Percentiles rank a stretch among this genome's conserved stretches.
Evolutionary conservation across 768 basidiomycete genomes (phyloP).

Genomic region (Boletus tylopilopsis): DNA sequence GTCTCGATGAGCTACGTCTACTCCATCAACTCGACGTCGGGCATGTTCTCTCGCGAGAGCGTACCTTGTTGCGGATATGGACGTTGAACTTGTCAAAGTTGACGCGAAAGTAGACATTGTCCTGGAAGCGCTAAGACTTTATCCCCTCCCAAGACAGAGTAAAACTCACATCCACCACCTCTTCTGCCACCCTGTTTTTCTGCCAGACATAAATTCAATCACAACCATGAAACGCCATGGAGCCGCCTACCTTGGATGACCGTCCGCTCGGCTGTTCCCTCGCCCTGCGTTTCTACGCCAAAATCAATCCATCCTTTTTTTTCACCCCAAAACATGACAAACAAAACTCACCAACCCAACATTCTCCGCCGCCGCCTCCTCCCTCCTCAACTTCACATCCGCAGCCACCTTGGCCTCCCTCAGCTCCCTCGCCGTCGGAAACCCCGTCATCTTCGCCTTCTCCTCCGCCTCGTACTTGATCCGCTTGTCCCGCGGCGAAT

Average conservation of each 20-base stretch:
- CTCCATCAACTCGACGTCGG: conserved; percentile 11
- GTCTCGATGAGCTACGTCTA: conserved; percentile 64
- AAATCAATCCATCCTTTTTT: conserved; percentile 21
- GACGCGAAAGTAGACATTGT: conserved; percentile 74
- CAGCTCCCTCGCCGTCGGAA: conserved; percentile 79
- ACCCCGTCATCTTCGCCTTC: conserved; percentile 65
- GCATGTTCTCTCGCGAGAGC: conserved; percentile 16
- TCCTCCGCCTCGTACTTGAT: conserved; percentile 81
- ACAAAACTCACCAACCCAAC: conserved; percentile 59
- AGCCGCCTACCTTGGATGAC: conserved; percentile 48
- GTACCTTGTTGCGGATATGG: conserved; percentile 81
- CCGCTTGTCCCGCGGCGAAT: conserved; percentile 75
- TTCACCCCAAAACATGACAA: background rate
- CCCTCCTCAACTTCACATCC: conserved; percentile 55
- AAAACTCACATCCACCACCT: conserved; percentile 62
- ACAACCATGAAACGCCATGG: background rate
- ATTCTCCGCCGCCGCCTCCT: conserved; percentile 72
- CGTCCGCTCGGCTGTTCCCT: conserved; percentile 44
- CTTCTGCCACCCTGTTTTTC: conserved; percentile 43
- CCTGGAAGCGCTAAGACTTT: conserved; percentile 36
- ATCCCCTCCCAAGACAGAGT: background rate
- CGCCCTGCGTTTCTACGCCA: conserved; percentile 58
- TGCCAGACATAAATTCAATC: conserved; percentile 34
- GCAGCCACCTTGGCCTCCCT: conserved; percentile 69
- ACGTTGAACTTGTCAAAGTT: conserved; percentile 88